phyloP scores from a whole-genome alignment of 768 basidiomycete genomes.

The Terana coerulea region DNA sequence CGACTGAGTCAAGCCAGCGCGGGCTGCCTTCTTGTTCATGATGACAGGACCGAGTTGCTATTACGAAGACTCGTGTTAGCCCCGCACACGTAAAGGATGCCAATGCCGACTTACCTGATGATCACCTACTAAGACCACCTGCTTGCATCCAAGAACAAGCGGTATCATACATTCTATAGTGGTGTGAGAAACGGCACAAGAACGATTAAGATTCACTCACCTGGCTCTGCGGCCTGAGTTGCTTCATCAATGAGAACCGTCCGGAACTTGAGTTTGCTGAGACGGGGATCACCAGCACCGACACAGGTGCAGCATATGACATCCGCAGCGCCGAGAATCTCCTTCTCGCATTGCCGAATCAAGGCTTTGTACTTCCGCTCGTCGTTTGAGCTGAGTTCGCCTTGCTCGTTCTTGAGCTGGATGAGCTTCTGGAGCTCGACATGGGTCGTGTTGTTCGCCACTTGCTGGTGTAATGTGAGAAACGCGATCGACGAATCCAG shows the following conservation, averaged over 20 bases:
- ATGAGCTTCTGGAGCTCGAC: conserved; percentile 98
- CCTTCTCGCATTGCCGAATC: conserved; percentile 94
- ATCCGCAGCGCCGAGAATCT: conserved; percentile 91
- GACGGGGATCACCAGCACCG: conserved; percentile 92
- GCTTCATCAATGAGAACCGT: conserved; percentile 99
- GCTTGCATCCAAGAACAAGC: conserved; percentile 95
- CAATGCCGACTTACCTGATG: conserved; percentile 46
- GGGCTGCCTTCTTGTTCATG: conserved; percentile 99
- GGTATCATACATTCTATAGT: conserved; percentile 97
- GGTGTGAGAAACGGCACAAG: conserved; percentile 9
- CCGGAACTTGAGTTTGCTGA: conserved; percentile 97
- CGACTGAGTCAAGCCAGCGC: conserved; percentile 97
- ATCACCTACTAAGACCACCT: conserved; percentile 96
- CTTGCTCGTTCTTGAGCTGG: conserved; percentile 95
- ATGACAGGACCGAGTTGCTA: conserved; percentile 98
- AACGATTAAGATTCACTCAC: conserved; percentile 36
- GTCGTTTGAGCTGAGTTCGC: conserved; percentile 93
- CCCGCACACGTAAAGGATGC: neutral
- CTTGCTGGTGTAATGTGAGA: conserved; percentile 95
- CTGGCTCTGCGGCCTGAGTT: conserved; percentile 96
- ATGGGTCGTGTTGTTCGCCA: conserved; percentile 93
- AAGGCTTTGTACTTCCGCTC: conserved; percentile 98
- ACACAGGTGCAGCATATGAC: conserved; percentile 99
- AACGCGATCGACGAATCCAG: conserved; percentile 94
- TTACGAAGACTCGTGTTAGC: conserved; percentile 4